Evolutionary conservation across 208 protist genomes (phyloP).

Genomic region (Acanthamoeba lenticulata): DNA sequence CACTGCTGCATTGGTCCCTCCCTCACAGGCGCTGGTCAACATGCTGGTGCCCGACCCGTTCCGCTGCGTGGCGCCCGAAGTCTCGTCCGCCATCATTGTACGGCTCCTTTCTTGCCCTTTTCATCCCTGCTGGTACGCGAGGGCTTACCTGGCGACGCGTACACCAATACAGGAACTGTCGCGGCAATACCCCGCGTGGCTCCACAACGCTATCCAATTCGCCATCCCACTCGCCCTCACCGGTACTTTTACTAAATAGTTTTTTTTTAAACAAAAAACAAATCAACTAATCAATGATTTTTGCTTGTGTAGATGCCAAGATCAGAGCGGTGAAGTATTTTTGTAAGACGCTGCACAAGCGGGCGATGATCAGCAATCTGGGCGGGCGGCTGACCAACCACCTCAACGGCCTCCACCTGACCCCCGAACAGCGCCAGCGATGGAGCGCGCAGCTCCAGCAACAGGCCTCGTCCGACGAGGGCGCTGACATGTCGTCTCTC

Average conservation of each 20-base stretch:
- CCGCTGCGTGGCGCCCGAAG: neutral
- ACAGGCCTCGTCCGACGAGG: neutral
- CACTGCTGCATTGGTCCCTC: neutral
- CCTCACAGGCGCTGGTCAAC: constrained; percentile 5
- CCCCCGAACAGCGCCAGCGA: neutral
- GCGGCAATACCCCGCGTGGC: neutral
- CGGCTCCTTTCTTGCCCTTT: neutral
- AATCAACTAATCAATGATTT: too few species aligned
- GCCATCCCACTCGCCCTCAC: neutral
- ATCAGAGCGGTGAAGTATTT: constrained; percentile 10
- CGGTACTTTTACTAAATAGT: too few species aligned
- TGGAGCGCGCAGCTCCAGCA: neutral
- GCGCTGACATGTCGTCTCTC: neutral
- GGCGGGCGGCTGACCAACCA: neutral
- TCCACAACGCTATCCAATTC: neutral
- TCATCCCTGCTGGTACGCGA: neutral
- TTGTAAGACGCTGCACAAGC: constrained; percentile 40
- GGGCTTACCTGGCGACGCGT: neutral
- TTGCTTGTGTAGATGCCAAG: neutral
- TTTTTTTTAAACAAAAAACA: neutral
- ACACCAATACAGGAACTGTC: neutral
- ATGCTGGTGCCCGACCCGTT: constrained; percentile 2
- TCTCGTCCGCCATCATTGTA: neutral
- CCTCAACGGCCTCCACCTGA: constrained; percentile 10
- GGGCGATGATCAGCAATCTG: constrained; percentile 31